Evolutionary conservation across 2,329 filamentous ascomycete genomes (phyloP).

Genomic region (Alternaria sp.): DNA sequence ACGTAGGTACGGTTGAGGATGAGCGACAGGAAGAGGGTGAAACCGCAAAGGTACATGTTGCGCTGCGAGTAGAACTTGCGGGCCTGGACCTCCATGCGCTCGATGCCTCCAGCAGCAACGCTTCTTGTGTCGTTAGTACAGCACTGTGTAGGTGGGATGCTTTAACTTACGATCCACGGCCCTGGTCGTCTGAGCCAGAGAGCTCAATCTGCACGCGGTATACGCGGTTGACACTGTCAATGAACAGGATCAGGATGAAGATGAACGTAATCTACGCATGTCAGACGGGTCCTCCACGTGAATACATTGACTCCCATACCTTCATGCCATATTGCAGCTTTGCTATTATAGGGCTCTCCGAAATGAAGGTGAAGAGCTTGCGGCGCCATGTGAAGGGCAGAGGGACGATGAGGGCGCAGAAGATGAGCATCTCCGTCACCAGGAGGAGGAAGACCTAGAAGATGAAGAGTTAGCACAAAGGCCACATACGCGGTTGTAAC

Average conservation of each 20-base stretch:
- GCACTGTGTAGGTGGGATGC: neutral
- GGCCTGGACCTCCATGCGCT: conserved; percentile 97
- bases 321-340: conserved; percentile 98
- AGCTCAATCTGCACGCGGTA: conserved; percentile 96
- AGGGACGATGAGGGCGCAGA: conserved; percentile 81
- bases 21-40: conserved; percentile 97
- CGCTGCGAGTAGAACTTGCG: conserved; percentile 99
- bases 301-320: conserved; percentile 50
- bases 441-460: conserved; percentile 80
- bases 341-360: conserved; percentile 81
- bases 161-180: conserved; percentile 56
- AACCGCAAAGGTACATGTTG: conserved; percentile 99
- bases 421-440: conserved; percentile 82
- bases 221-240: conserved; percentile 95
- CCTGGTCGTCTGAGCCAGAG: conserved; percentile 70
- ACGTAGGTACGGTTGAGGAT: conserved; percentile 99
- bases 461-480: conserved; percentile 36
- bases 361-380: conserved; percentile 94
- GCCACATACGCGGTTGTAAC: conserved; percentile 10
- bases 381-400: conserved; percentile 86
- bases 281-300: conserved; percentile 15
- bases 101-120: conserved; percentile 75
- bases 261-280: conserved; percentile 83
- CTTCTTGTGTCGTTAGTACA: conserved; percentile 48
- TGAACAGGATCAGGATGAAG: conserved; percentile 97